Evolutionary conservation across 2,329 filamentous ascomycete species (phyloP).

Genomic region (Neurospora sp.): DNA sequence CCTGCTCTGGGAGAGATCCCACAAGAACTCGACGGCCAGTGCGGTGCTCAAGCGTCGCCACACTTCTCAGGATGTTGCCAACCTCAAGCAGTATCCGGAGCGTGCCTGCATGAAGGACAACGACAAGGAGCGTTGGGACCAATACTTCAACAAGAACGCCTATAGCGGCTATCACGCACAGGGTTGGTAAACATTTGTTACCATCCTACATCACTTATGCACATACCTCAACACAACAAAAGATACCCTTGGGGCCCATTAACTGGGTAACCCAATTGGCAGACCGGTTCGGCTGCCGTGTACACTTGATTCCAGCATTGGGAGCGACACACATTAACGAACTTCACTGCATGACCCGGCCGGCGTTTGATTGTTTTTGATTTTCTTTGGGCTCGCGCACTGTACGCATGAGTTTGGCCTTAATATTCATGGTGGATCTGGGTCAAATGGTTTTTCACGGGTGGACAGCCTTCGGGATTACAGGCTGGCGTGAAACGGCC

Average conservation of each 20-base stretch:
- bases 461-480: conserved; percentile 8
- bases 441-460: conserved; percentile 14
- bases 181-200: conserved; percentile 56
- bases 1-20: conserved; percentile 88
- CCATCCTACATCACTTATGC: neutral
- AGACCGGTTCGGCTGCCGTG: conserved; percentile 15
- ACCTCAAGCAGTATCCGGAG: conserved; percentile 73
- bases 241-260: conserved; percentile 15
- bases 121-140: conserved; percentile 68
- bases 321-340: conserved; percentile 13
- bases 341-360: conserved; percentile 15
- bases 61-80: conserved; percentile 82
- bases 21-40: conserved; percentile 82
- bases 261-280: conserved; percentile 8
- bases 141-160: conserved; percentile 76
- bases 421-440: conserved; percentile 7
- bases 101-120: conserved; percentile 48
- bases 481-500: conserved; percentile 11
- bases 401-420: conserved; percentile 15
- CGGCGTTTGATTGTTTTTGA: conserved; percentile 10
- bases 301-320: conserved; percentile 15
- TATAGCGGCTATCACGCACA: conserved; percentile 71
- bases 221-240: conserved; percentile 6
- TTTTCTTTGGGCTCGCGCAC: conserved; percentile 7
- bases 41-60: conserved; percentile 83